Base-by-base conservation (phyloP, 371 early-diverging fungal genomes). In the Mucor plumbeus region DNA sequence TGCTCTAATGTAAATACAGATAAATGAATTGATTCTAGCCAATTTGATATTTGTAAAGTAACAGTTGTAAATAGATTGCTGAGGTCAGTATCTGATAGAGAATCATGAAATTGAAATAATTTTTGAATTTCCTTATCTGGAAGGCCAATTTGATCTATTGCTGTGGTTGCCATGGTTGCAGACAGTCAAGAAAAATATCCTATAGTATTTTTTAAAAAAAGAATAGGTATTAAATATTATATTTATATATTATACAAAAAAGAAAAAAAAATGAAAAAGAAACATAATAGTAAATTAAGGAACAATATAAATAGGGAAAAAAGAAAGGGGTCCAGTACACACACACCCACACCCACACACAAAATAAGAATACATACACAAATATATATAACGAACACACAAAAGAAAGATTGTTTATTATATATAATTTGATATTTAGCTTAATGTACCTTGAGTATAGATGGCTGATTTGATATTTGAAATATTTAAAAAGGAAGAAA, bases 21-120 rank as follows among this genome's bases (percentile, higher is more conserved):
- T 69, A 81, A 63, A 56, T 81, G 81, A n/a, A 76, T 75, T 17
- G 61, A 60, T 61, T 76, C 75, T 38, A 81, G 50, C 81, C 81
- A 81, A 26, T 69, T 55, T 9, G 77, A 75, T 59, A 86, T 66
- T 56, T 76, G 69, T 13, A 60, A 60, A 0, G 78, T 71, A 13
- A 82, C 75, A 14, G 54, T 64, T 39, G 73, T 44, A 47, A 84
- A 84, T 21, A 70, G 63, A n/a, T 73, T 68, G 43, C 77, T 19
- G 7, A 81, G 61, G 15, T 81, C 77, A n/a, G 50, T 54, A 21
- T 80, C 70, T 3, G 85, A 72, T 35, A 83, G 65, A 19, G 83
- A 59, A 17, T 84, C 82, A 38, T 81, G 74, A 13, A 60, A 34
- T 60, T 72, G 69, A 15, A 77, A 56, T 50, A 82, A 54, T 14